Base-by-base conservation (phyloP, 768 basidiomycete species). In the Tylopilus sp. region DNA sequence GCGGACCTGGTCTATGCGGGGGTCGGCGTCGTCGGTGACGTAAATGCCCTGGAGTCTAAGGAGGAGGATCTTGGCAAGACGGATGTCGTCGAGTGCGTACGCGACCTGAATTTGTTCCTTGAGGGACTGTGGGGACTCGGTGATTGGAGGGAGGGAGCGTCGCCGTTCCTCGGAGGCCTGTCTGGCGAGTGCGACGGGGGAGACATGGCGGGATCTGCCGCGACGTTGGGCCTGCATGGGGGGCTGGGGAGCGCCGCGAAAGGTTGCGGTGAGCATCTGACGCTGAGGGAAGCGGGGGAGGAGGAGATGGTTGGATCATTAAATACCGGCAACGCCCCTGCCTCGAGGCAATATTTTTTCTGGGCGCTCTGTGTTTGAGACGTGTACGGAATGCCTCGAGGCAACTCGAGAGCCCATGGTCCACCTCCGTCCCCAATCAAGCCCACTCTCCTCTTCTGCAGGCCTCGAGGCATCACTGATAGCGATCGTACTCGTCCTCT, bases 81-180 rank as follows among this genome's bases (percentile, higher is more conserved):
- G 83, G 52, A 87, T 80, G 71, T 87, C 74, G 65, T 87, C 85
- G 56, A 76, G 72, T 0, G 84, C 83, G 60, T 86, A 86, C 8
- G 86, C 86, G 60, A 78, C 73, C 61, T 86, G 83, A 33, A 86
- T 76, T 66, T 81, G 82, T 73, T 86, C 85, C 45, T 80, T 76
- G 55, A 86, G 77, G 0, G 82, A 68, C 21, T 62, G 70, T 0
- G 76, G 59, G 6, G 72, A 65, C 0, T 72, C 17, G 36, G 11
- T 16, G 44, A 45, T 21, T 46, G 41, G 41, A 24, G 6, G 14
- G 28, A 22, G 9, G 16, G 40, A 28, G 16, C 41, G 65, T 52
- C 64, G 57, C 28, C 76, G 72, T 46, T 79, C 75, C 19, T 76
- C 73, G 8, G 75, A 74, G 0, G 77, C 76, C 21, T 68, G 68